A percentile compares a stretch with the other conserved stretches of the same genome.
Conservation (phyloP, 306 rosid species). For the Lathyrus sativus region DNA sequence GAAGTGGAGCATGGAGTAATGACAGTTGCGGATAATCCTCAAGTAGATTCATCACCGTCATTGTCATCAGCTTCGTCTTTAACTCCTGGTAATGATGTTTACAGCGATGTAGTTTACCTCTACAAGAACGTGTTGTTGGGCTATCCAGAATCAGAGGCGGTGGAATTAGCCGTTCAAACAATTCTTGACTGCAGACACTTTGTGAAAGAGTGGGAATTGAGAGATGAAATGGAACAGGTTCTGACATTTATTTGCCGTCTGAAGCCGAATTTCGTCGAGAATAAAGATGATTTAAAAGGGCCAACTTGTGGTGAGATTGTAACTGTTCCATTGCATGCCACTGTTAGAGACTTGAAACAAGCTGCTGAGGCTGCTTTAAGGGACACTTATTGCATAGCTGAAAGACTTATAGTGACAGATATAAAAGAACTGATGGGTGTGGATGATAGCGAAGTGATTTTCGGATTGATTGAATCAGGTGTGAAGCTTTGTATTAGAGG, state of each 20-base stretch:
- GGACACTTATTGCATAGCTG: constrained; percentile 78
- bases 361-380: constrained; percentile 71
- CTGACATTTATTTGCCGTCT: constrained; percentile 64
- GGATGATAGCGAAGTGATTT: constrained; percentile 61
- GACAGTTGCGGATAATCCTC: constrained; percentile 26
- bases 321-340: constrained; percentile 68
- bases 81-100: constrained; percentile 63
- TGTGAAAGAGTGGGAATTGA: constrained; percentile 66
- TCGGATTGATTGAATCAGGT: constrained; percentile 68
- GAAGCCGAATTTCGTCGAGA: constrained; percentile 51
- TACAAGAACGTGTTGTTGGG: constrained; percentile 71
- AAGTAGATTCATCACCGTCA: constrained; percentile 28
- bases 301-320: constrained; percentile 65
- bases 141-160: constrained; percentile 63
- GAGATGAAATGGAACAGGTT: constrained; percentile 62
- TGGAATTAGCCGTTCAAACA: constrained; percentile 61
- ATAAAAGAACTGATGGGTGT: constrained; percentile 53
- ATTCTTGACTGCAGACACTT: constrained; percentile 74
- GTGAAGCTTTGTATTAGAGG: constrained; percentile 64
- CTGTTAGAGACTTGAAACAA: constrained; percentile 67
- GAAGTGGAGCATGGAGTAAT: constrained; percentile 38
- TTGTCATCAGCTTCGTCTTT: neutral
- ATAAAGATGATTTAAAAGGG: constrained; percentile 43
- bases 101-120: constrained; percentile 60
- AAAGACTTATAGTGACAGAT: constrained; percentile 55